Percentiles rank a stretch among this genome's conserved stretches.
phyloP scores from a whole-genome alignment of 2,329 filamentous ascomycete genomes.

The Graphilbum ipis-grandicollis region DNA sequence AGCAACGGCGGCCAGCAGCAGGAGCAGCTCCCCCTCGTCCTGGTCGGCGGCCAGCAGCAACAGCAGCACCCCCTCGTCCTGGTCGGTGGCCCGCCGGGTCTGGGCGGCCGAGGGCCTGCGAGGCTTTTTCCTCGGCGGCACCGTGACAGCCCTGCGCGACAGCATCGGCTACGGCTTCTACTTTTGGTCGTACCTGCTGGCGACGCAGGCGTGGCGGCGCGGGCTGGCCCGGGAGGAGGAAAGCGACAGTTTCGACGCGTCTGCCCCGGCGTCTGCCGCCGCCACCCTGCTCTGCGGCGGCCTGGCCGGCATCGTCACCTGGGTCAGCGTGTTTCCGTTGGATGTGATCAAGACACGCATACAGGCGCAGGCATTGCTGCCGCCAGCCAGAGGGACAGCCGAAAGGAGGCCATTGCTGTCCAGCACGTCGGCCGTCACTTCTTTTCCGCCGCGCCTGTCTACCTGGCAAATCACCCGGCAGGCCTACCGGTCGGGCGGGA shows the following conservation, averaged over 20 bases:
- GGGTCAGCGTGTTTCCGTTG: slow-evolving; percentile 78
- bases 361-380: slow-evolving; percentile 47
- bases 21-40: neutral
- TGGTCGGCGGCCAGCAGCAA: slow-evolving; percentile 8
- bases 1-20: too few species aligned
- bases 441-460: slow-evolving; percentile 18
- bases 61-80: slow-evolving; percentile 30
- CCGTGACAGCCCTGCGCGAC: slow-evolving; percentile 67
- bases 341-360: slow-evolving; percentile 86
- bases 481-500: slow-evolving; percentile 47
- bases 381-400: slow-evolving; percentile 10
- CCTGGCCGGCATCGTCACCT: slow-evolving; percentile 71
- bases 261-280: slow-evolving; percentile 10
- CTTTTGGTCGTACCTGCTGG: slow-evolving; percentile 82
- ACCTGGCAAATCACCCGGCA: slow-evolving; percentile 47
- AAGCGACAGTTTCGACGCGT: slow-evolving; percentile 10
- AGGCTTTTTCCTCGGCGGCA: slow-evolving; percentile 68
- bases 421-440: slow-evolving; percentile 4
- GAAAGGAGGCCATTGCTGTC: slow-evolving; percentile 18
- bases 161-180: slow-evolving; percentile 94
- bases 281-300: slow-evolving; percentile 69
- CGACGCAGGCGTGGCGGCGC: slow-evolving; percentile 28
- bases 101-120: slow-evolving; percentile 36
- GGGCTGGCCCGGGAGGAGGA: too few species aligned
- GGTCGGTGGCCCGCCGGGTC: slow-evolving; percentile 45